phyloP scores from a whole-genome alignment of 805 yeast genomes.

The Pichia scutulata region DNA sequence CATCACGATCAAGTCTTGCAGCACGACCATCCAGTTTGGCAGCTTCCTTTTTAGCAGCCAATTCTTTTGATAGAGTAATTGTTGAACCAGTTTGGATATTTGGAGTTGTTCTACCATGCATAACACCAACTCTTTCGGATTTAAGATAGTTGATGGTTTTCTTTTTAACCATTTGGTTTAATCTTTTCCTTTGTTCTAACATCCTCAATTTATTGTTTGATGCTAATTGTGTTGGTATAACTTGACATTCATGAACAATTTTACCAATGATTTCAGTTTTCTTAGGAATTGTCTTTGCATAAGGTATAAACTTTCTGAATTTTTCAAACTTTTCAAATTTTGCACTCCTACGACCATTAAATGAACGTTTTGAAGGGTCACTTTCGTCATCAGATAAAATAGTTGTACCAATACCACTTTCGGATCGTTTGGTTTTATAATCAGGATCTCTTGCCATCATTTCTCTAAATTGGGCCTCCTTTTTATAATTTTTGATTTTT shows the following conservation, averaged over 20 bases:
- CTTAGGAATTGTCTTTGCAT: constrained; percentile 80
- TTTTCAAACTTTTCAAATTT: constrained; percentile 11
- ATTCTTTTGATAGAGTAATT: constrained; percentile 58
- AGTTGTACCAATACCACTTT: constrained; percentile 27
- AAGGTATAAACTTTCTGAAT: constrained; percentile 51
- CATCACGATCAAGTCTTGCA: constrained; percentile 89
- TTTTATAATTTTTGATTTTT: constrained; percentile 17
- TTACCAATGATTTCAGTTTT: constrained; percentile 83
- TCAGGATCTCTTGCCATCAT: constrained; percentile 16
- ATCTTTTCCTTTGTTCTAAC: constrained; percentile 34
- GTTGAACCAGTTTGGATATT: constrained; percentile 62
- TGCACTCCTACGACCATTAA: constrained; percentile 4
- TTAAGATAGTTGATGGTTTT: constrained; percentile 50
- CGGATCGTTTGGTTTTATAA: constrained; percentile 4
- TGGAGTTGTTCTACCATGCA: constrained; percentile 81
- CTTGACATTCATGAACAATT: constrained; percentile 86
- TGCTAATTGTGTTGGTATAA: constrained; percentile 70
- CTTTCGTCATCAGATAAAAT: constrained; percentile 4
- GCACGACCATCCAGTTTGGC: constrained; percentile 72
- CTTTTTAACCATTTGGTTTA: constrained; percentile 31
- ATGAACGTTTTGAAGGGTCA: constrained; percentile 6
- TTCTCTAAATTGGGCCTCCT: constrained; percentile 12
- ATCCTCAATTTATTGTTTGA: constrained; percentile 54
- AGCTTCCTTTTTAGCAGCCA: constrained; percentile 45
- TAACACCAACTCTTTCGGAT: constrained; percentile 71